Evolutionary conservation across 202 grass and related monocot species (phyloP), one percentile per base, ranked within the genome.

Genomic region (Zizania palustris): DNA sequence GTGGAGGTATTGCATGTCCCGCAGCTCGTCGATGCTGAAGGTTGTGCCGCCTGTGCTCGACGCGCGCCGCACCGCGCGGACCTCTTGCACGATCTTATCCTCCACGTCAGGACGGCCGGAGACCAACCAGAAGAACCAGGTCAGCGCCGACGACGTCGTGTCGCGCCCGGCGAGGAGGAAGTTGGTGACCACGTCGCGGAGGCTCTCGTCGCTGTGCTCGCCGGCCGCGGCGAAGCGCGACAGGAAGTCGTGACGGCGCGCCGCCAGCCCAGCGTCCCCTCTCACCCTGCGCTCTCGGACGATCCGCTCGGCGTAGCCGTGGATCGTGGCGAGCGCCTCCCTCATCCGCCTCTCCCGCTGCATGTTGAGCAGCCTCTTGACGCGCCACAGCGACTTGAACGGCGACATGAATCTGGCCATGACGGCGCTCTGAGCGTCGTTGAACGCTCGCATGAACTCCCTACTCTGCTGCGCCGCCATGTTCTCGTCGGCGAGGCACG

Each of bases 51-150:
- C 48, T 45, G 77, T 18, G 66, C 28, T 18, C 3, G 80, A 74
- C 4, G 22, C 63, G 11, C 83, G 66, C 67, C 85, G 79, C 71
- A 70, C 82, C 1, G 48, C 11, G 28, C 36, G 37, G 65, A 92
- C 39, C 80, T 92, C 89, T 9, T 51, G 65, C 67, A 88, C 77
- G 76, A 88, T 96, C 63, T 51, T 77, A 45, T 43, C 70, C 69
- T 91, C 84, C 46, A 89, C 86, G 20, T 77, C 80, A 11, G 83
- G 69, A 0, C 73, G 69, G 55, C 58, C 40, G 11, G 77, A 89
- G 10, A 87, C 40, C 8, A 84, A 11, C 92, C 88, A 94, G 78
- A 91, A 85, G 85, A 94, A 93, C 88, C 92, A 91, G 18, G 88
- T 80, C 33, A 95, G 67, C 78, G 88, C 92, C 8, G 92, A 84